These are phyloP conservation scores for Paraglomus occultum DNA, from an alignment of 192 early-diverging fungal species.

Conservation along the genomic window DNA sequence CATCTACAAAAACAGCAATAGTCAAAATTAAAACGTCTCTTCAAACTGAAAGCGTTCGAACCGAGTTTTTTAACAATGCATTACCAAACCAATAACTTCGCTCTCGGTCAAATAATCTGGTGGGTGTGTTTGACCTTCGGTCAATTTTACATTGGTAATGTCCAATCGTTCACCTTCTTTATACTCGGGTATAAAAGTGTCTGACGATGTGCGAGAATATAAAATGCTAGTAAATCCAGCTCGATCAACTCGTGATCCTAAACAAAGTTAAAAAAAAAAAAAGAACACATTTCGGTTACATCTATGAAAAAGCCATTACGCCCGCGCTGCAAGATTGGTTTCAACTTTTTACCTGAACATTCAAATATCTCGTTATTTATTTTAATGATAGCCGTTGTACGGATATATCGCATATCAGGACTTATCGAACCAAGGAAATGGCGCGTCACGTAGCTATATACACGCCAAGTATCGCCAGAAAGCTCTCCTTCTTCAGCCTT, in stretches of 20 bases:
- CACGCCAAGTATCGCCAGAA: constrained; percentile 41
- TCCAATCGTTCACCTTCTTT: constrained; percentile 7
- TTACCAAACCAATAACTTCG: constrained; percentile 44
- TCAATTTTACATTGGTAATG: constrained; percentile 32
- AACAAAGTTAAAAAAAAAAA: too few species aligned
- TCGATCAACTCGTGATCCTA: too few species aligned
- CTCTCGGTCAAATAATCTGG: constrained; percentile 54
- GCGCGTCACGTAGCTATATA: constrained; percentile 49
- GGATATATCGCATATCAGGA: constrained; percentile 42
- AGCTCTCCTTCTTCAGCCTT: constrained; percentile 46
- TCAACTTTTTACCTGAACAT: constrained; percentile 45
- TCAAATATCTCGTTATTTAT: constrained; percentile 45
- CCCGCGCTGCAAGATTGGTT: too few species aligned
- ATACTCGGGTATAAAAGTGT: too few species aligned
- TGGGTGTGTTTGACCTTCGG: constrained; percentile 50
- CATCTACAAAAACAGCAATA: constrained; percentile 11
- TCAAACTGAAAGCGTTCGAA: constrained; percentile 20
- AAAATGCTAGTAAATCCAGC: too few species aligned
- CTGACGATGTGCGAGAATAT: too few species aligned
- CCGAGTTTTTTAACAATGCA: neutral
- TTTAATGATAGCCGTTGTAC: constrained; percentile 34
- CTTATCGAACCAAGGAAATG: constrained; percentile 45
- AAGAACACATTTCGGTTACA: too few species aligned
- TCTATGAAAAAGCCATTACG: too few species aligned
- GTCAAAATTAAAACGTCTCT: neutral